Base-by-base conservation (phyloP, 208 protist genomes). In the Acanthamoeba lenticulata region DNA sequence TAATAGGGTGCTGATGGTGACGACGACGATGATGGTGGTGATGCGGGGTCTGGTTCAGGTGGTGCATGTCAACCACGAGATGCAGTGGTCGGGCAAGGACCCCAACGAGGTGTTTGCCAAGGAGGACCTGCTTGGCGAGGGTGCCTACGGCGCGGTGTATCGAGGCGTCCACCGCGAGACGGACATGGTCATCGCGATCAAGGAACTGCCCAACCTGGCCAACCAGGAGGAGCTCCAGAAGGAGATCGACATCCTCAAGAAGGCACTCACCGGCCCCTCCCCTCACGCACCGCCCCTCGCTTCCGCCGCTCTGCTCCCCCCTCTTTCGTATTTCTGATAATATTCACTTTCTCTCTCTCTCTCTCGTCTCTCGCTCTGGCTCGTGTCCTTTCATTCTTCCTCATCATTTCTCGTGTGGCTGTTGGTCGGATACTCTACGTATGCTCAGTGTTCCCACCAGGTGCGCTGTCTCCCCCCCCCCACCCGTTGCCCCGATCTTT, bases 161-260 rank as follows among this genome's bases (percentile, higher is more conserved):
- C 1, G 47, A 32, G 79, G 24, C 27, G 79, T 88, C 3, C 79
- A 88, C n/a, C 2, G 44, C 1, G 79, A 60, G 36, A 60, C 79
- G 4, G 79, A 60, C 45, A 62, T 60, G 24, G 79, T 88, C 1
- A 40, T 88, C n/a, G 79, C 79, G 0, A 88, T 88, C 24, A 88
- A 88, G 29, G 79, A 55, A 32, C 44, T 88, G 19, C 44, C 44
- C 36, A 65, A 95, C 24, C 94, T 96, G 44, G 95, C 96, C 60
- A 95, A 97, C 52, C 72, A 96, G 65, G 89, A 96, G 86, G 95
- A 96, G n/a, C 92, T 97, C 67, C 42, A 97, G 44, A 96, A 96
- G 62, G 97, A 97, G 34, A 97, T 97, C 36, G 74, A 94, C 47
- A 97, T 97, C 34, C 94, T 97, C 83, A 95, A 97, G 83, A 57